Evolutionary conservation across 306 rosid genomes (phyloP).

Genomic region (Lupinus albus): DNA sequence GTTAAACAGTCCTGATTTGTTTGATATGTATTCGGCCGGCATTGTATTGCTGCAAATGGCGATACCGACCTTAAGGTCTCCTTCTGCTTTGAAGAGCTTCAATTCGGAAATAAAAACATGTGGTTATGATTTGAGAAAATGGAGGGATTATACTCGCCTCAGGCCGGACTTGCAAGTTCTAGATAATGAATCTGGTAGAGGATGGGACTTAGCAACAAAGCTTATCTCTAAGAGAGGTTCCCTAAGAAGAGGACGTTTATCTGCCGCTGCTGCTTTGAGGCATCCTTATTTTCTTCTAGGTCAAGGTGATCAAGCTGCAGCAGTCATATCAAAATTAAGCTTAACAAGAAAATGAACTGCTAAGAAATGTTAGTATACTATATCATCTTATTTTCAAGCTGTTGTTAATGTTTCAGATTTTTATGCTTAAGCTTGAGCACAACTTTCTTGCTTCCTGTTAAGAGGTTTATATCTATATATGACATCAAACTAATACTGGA

Average conservation of each 20-base stretch:
- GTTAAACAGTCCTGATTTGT: conserved; percentile 94
- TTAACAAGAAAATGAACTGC: conserved; percentile 55
- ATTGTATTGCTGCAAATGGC: conserved; percentile 95
- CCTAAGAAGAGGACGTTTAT: conserved; percentile 72
- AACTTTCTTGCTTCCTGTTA: not conserved
- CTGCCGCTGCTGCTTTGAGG: conserved; percentile 82
- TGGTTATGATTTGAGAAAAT: conserved; percentile 72
- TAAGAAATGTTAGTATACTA: conserved; percentile 37
- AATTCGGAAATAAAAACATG: conserved; percentile 68
- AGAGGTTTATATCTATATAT: conserved; percentile 17
- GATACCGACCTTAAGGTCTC: conserved; percentile 73
- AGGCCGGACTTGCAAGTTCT: conserved; percentile 71
- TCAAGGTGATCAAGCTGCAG: conserved; percentile 84
- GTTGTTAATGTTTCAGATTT: conserved; percentile 7
- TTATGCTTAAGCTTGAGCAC: not conserved
- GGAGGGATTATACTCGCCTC: conserved; percentile 72
- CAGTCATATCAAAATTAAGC: conserved; percentile 79
- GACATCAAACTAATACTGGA: conserved; percentile 25
- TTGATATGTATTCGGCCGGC: conserved; percentile 96
- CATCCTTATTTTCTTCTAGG: conserved; percentile 92
- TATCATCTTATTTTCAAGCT: conserved; percentile 4
- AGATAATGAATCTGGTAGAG: conserved; percentile 82
- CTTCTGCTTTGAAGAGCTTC: conserved; percentile 83
- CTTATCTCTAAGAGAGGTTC: conserved; percentile 77
- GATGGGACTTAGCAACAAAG: conserved; percentile 87